A percentile compares a stretch with the other conserved stretches of the same genome.
These are phyloP conservation scores for Geosmithia putterillii DNA, from an alignment of 2,329 filamentous ascomycete genomes.

Conservation along the genomic window DNA sequence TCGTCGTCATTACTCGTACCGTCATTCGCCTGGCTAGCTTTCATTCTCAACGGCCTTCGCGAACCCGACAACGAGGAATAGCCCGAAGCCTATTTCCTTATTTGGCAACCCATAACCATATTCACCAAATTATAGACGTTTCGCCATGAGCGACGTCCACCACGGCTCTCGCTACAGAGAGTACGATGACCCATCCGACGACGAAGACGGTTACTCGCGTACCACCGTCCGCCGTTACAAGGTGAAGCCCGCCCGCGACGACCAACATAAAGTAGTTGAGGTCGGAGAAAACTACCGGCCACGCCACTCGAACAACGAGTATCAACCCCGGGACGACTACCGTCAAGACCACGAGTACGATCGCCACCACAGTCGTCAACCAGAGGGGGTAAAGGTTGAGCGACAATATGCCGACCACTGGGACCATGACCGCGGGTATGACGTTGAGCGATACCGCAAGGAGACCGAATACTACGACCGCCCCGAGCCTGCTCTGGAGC, in stretches of 20 bases:
- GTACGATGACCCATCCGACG: conserved; percentile 18
- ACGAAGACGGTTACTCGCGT: conserved; percentile 32
- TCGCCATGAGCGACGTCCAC: conserved; percentile 21
- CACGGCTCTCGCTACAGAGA: conserved; percentile 14
- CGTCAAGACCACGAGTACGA: conserved; percentile 30
- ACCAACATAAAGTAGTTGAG: conserved; percentile 23
- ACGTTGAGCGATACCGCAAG: conserved; percentile 46
- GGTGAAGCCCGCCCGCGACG: conserved; percentile 27
- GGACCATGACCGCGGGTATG: conserved; percentile 30
- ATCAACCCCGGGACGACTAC: conserved; percentile 25
- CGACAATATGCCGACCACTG: conserved; percentile 37
- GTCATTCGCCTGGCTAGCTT: too few species aligned
- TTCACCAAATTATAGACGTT: not conserved
- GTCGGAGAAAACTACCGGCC: conserved; percentile 33
- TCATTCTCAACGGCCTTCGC: not conserved
- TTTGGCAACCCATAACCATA: not conserved
- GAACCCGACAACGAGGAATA: not conserved
- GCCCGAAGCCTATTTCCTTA: not conserved
- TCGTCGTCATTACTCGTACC: not conserved
- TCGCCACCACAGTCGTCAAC: conserved; percentile 28
- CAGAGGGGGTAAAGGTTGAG: conserved; percentile 41
- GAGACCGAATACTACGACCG: conserved; percentile 51
- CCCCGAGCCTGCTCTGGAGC: conserved; percentile 28
- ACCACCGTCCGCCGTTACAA: conserved; percentile 42
- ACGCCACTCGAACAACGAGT: conserved; percentile 22